Conservation (phyloP, 2,329 filamentous ascomycete genomes). For the Xylariaceae sp. region DNA sequence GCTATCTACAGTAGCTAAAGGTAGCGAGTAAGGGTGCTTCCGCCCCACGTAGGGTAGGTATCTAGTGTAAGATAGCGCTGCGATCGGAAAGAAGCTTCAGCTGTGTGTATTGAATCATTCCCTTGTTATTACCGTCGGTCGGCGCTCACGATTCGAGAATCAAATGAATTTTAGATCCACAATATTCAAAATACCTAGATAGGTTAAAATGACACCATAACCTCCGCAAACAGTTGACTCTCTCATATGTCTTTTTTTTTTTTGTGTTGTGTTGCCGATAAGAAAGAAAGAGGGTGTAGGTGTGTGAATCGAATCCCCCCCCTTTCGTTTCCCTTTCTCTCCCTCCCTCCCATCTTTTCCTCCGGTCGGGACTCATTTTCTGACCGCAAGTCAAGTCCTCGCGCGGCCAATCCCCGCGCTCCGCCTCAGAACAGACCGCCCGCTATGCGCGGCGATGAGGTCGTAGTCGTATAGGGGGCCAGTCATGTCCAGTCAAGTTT, state of each 20-base stretch:
- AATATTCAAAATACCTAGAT: too few relatives aligned
- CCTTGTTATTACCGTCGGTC: not conserved
- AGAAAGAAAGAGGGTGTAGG: too few relatives aligned
- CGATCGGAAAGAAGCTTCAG: too few relatives aligned
- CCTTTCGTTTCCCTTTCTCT: not conserved
- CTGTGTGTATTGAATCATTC: not conserved
- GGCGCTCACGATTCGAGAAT: not conserved
- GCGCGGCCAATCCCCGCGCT: constrained; percentile 23
- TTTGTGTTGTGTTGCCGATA: too few relatives aligned
- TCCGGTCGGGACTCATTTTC: constrained; percentile 11
- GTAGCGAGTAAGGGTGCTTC: not conserved
- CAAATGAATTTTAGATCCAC: not conserved
- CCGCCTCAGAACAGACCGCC: constrained; percentile 21
- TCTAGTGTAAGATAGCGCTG: not conserved
- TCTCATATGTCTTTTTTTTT: too few relatives aligned
- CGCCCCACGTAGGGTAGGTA: not conserved
- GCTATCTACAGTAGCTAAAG: not conserved
- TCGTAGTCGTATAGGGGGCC: constrained; percentile 23
- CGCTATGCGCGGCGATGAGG: constrained; percentile 7
- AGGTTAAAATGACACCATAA: too few relatives aligned
- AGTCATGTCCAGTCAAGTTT: not conserved
- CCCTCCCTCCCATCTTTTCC: not conserved
- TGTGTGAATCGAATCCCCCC: too few relatives aligned
- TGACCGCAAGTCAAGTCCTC: constrained; percentile 26
- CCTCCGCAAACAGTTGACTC: too few relatives aligned